Evolutionary conservation across 73 alveolate genomes (phyloP).

Genomic region (Paramecium sexaurelia): DNA sequence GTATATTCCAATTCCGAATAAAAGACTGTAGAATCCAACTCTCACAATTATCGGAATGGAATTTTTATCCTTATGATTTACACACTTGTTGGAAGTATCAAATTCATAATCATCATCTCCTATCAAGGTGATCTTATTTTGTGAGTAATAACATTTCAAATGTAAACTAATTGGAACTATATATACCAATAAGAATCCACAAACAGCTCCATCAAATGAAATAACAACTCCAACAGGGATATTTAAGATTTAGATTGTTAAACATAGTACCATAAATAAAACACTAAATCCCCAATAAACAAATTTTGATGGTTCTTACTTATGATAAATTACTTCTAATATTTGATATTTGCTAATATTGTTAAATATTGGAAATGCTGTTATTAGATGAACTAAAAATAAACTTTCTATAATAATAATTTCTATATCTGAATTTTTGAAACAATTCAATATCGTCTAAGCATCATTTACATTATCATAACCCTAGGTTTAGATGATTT

Average conservation of each 20-base stretch:
- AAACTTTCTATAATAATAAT: conserved; percentile 41
- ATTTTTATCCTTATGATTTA: background rate
- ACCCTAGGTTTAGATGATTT: background rate
- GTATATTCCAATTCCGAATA: conserved; percentile 15
- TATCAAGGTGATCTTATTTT: background rate
- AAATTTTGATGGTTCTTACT: background rate
- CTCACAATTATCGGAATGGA: background rate
- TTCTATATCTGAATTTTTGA: background rate
- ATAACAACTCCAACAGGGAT: conserved; percentile 36
- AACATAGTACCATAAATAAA: background rate
- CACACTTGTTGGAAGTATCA: background rate
- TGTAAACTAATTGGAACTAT: conserved; percentile 30
- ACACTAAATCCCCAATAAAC: conserved; percentile 56
- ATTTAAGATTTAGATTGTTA: background rate
- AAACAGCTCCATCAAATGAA: conserved; percentile 58
- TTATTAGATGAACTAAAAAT: conserved; percentile 52
- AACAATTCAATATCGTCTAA: conserved; percentile 22
- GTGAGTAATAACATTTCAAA: background rate
- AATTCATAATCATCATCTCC: background rate
- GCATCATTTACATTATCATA: background rate
- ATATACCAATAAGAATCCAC: conserved; percentile 30
- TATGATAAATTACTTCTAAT: background rate
- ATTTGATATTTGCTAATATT: conserved; percentile 33
- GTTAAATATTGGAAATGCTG: conserved; percentile 65
- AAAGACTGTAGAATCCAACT: background rate